A percentile compares a stretch with the other conserved stretches of the same genome.
Conservation (phyloP, 176 grass and related monocot species). For the Cenchrus americanus region DNA sequence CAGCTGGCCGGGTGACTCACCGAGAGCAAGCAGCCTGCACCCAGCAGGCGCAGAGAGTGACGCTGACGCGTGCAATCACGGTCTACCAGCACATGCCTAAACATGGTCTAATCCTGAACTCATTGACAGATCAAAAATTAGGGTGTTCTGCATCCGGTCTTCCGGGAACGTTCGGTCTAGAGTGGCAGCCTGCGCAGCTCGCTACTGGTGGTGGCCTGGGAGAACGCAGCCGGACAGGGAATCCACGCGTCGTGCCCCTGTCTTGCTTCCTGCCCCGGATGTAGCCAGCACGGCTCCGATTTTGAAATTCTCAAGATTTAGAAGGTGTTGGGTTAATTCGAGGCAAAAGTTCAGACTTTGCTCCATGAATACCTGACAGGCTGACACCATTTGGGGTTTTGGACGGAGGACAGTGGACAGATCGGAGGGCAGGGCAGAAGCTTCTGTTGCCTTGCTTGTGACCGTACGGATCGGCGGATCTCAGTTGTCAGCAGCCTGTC, state of each 20-base stretch:
- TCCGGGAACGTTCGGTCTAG: slow-evolving; percentile 21
- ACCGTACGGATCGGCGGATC: neutral
- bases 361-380: neutral
- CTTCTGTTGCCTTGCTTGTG: neutral
- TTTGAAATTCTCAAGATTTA: neutral
- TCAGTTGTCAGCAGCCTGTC: neutral
- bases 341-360: neutral
- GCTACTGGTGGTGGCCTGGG: neutral
- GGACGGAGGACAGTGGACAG: neutral
- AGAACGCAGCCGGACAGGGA: neutral
- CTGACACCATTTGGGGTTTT: neutral
- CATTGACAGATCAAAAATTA: neutral
- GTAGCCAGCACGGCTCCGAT: neutral
- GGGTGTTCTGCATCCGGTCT: neutral
- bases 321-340: neutral
- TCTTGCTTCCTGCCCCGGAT: slow-evolving; percentile 9
- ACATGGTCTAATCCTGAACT: neutral
- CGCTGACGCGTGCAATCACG: neutral
- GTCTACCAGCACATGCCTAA: neutral
- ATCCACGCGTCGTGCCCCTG: slow-evolving; percentile 29
- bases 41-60: neutral
- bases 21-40: neutral
- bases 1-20: neutral
- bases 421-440: neutral
- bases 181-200: neutral